phyloP scores from a whole-genome alignment of 2,329 filamentous ascomycete species.

The Aureobasidium subglaciale region DNA sequence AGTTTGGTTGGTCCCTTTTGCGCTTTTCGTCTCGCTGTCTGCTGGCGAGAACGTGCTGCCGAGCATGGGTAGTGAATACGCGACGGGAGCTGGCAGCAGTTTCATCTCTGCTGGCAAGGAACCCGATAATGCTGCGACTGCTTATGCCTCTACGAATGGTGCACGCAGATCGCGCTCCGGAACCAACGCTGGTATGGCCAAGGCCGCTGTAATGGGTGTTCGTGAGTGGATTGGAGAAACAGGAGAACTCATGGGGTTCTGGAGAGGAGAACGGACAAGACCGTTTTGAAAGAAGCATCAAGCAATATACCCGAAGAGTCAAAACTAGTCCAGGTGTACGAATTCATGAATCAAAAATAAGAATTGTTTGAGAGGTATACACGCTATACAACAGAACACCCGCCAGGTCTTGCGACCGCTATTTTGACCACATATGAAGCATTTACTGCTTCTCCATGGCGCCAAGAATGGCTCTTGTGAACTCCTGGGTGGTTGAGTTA shows the following conservation, averaged over 20 bases:
- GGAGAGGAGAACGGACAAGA: constrained; percentile 52
- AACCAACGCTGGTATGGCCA: constrained; percentile 48
- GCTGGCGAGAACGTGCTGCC: constrained; percentile 93
- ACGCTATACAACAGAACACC: constrained; percentile 10
- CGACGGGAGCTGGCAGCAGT: constrained; percentile 50
- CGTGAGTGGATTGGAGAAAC: constrained; percentile 58
- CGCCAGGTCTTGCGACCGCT: constrained; percentile 3
- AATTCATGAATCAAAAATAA: constrained; percentile 15
- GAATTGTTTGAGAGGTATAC: constrained; percentile 14
- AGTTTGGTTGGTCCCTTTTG: constrained; percentile 94
- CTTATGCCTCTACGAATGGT: constrained; percentile 30
- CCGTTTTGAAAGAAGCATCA: constrained; percentile 21
- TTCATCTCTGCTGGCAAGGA: constrained; percentile 39
- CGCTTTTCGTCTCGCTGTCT: constrained; percentile 87
- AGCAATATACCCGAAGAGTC: neutral
- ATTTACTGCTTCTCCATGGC: constrained; percentile 65
- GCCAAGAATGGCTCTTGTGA: constrained; percentile 87
- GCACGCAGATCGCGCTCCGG: constrained; percentile 43
- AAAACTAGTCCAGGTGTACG: neutral
- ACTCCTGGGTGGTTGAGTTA: constrained; percentile 80
- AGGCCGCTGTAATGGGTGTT: constrained; percentile 52
- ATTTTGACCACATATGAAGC: neutral
- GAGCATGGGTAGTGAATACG: constrained; percentile 75
- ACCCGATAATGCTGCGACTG: constrained; percentile 35
- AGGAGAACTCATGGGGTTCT: constrained; percentile 55